Evolutionary conservation across 2,329 filamentous ascomycete species (phyloP).

Genomic region (Curvularia spicifera): DNA sequence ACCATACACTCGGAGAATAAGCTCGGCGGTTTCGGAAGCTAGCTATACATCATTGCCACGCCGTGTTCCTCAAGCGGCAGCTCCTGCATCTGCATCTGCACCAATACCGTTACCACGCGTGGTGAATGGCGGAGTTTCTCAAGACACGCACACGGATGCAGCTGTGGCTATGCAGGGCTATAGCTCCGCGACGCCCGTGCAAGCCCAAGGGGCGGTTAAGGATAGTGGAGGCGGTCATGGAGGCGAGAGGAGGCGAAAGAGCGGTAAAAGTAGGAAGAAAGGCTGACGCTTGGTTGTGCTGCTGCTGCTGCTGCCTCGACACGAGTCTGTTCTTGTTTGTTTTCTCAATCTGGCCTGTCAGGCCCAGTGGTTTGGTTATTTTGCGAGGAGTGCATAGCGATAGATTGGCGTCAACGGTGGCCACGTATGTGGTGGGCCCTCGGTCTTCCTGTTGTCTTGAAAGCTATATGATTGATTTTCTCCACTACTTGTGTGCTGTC

Average conservation of each 20-base stretch:
- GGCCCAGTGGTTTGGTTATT: constrained; percentile 7
- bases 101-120: constrained; percentile 21
- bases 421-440: constrained; percentile 19
- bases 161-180: constrained; percentile 18
- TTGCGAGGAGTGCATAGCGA: constrained; percentile 7
- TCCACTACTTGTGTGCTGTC: constrained; percentile 19
- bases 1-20: constrained; percentile 40
- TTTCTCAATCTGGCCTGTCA: constrained; percentile 2
- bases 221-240: constrained; percentile 29
- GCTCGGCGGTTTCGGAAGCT: constrained; percentile 30
- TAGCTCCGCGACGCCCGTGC: constrained; percentile 17
- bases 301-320: neutral
- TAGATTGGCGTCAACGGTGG: constrained; percentile 5
- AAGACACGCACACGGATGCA: constrained; percentile 35
- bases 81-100: constrained; percentile 22
- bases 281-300: neutral
- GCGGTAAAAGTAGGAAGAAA: constrained; percentile 34
- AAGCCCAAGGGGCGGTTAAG: constrained; percentile 23
- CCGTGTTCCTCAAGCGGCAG: constrained; percentile 45
- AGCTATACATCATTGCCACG: constrained; percentile 43
- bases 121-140: constrained; percentile 18
- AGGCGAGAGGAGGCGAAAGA: constrained; percentile 36
- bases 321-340: constrained; percentile 1
- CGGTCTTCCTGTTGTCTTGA: constrained; percentile 11
- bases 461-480: constrained; percentile 14